Evolutionary conservation across 441 rosid genomes (phyloP).

Genomic region (Syzygium malaccense): DNA sequence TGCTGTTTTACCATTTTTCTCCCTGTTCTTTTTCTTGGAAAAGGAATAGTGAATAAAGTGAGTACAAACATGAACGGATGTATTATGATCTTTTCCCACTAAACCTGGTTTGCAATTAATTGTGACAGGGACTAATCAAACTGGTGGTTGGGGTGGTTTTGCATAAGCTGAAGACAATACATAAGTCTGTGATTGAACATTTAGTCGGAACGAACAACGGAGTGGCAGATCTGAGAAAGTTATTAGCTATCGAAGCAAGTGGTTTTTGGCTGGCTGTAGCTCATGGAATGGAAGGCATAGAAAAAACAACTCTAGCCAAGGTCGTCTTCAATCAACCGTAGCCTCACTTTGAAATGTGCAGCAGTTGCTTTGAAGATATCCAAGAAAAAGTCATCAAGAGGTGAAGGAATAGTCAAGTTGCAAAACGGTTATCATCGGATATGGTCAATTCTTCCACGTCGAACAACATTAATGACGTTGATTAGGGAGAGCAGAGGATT

Average conservation of each 20-base stretch:
- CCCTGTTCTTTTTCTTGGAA: not conserved
- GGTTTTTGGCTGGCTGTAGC: not conserved
- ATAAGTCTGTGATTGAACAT: not conserved
- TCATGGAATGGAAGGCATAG: not conserved
- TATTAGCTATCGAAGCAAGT: fast-evolving
- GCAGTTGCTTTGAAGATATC: not conserved
- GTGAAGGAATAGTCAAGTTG: not conserved
- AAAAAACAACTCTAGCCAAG: not conserved
- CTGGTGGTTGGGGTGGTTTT: not conserved
- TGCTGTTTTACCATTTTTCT: not conserved
- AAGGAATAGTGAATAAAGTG: not conserved
- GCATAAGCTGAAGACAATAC: not conserved
- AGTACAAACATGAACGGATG: not conserved
- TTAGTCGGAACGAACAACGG: fast-evolving
- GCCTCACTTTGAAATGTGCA: not conserved
- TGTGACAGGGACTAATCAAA: not conserved
- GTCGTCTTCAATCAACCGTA: not conserved
- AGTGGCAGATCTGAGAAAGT: not conserved
- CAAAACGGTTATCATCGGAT: not conserved
- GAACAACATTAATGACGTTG: not conserved
- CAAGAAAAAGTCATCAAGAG: not conserved
- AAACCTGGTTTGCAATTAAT: not conserved
- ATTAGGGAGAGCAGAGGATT: not conserved
- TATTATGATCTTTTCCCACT: not conserved
- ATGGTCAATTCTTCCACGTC: not conserved